Percentiles rank a stretch among this genome's conserved stretches.
phyloP scores from a whole-genome alignment of 1,284 basidiomycete species.

The Austroboletus novae-zelandiae region DNA sequence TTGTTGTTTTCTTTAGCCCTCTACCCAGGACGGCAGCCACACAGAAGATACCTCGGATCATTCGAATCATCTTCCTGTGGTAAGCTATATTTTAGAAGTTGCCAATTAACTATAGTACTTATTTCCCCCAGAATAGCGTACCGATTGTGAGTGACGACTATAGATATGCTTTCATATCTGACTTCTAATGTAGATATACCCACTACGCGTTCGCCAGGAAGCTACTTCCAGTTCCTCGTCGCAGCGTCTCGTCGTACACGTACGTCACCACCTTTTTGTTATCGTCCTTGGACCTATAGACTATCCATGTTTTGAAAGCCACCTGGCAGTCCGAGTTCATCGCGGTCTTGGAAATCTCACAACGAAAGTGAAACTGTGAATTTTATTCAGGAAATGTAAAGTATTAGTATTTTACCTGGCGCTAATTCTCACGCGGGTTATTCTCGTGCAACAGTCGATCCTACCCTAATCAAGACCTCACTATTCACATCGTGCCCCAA shows the following conservation, averaged over 20 bases:
- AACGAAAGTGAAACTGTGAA: constrained; percentile 6
- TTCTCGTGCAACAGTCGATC: constrained; percentile 16
- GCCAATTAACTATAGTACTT: background rate
- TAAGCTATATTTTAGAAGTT: background rate
- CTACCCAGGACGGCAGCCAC: background rate
- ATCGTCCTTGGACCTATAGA: background rate
- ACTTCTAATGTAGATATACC: constrained; percentile 1
- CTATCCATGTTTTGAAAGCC: background rate
- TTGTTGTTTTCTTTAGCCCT: constrained; percentile 2
- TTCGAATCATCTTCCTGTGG: constrained; percentile 2
- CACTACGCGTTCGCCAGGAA: background rate
- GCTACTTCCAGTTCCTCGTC: background rate
- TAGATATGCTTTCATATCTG: background rate
- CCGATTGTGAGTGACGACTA: background rate
- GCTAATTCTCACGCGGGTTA: background rate
- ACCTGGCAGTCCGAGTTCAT: constrained; percentile 1
- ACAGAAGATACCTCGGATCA: background rate
- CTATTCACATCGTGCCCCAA: constrained; percentile 11
- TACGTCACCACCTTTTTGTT: background rate
- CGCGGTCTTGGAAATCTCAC: background rate
- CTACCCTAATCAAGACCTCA: constrained; percentile 14
- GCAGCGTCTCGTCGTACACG: background rate
- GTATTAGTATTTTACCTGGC: background rate
- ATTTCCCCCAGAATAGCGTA: background rate
- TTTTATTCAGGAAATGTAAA: constrained; percentile 17